Evolutionary conservation across 1,284 basidiomycete genomes (phyloP).

Genomic region (Ustilago sp.): DNA sequence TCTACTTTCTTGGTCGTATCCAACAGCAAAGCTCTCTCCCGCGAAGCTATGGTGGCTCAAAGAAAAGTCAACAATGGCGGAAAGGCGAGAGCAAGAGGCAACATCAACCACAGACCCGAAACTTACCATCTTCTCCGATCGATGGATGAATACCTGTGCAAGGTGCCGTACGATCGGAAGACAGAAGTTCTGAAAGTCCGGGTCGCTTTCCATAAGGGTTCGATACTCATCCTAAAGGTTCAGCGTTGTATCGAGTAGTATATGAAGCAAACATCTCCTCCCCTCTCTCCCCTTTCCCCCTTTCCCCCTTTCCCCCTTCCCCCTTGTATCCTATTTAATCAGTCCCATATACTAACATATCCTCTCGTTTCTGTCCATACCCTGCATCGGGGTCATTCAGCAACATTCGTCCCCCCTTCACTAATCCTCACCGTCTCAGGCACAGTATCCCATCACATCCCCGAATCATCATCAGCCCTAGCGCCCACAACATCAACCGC

Average conservation of each 20-base stretch:
- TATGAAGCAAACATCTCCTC: conserved; percentile 54
- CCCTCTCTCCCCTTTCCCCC: conserved; percentile 1
- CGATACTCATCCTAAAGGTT: conserved; percentile 34
- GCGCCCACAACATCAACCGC: conserved; percentile 43
- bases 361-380: conserved; percentile 10
- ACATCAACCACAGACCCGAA: neutral
- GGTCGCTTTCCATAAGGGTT: conserved; percentile 55
- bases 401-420: conserved; percentile 51
- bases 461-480: conserved; percentile 54
- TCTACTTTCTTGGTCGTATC: neutral
- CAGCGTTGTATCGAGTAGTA: conserved; percentile 57
- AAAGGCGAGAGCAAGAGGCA: neutral
- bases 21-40: neutral
- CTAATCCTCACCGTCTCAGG: conserved; percentile 60
- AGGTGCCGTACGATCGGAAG: neutral
- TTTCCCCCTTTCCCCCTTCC: neutral
- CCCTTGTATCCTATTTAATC: neutral
- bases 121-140: neutral
- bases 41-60: neutral
- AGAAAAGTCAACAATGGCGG: neutral
- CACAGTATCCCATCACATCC: conserved; percentile 65
- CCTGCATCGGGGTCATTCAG: conserved; percentile 8
- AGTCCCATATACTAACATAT: neutral
- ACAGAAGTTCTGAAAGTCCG: neutral
- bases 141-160: neutral